These are phyloP conservation scores for Serendipita vermifera DNA, from an alignment of 768 basidiomycete species.

Conservation along the genomic window DNA sequence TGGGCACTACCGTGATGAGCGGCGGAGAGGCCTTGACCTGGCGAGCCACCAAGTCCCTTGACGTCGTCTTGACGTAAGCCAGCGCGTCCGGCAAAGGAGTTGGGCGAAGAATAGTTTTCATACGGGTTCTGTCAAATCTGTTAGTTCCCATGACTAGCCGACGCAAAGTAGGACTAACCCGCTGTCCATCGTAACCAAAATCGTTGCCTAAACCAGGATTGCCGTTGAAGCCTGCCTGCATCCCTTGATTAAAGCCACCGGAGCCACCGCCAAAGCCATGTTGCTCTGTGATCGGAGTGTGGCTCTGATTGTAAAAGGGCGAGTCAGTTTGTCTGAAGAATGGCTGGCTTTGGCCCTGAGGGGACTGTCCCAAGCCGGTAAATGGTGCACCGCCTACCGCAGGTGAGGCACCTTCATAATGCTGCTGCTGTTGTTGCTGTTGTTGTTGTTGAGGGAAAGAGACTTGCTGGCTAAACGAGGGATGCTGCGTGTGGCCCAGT, in stretches of 20 bases:
- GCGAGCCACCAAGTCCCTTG: slow-evolving; percentile 26
- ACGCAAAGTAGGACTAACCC: slow-evolving; percentile 35
- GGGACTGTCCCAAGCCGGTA: background rate
- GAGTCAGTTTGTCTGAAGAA: slow-evolving; percentile 41
- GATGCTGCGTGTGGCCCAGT: background rate
- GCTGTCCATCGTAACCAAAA: slow-evolving; percentile 55
- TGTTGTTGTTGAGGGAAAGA: slow-evolving; percentile 25
- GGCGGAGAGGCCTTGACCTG: background rate
- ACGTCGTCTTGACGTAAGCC: slow-evolving; percentile 63
- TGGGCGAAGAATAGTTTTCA: slow-evolving; percentile 54
- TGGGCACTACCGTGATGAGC: background rate
- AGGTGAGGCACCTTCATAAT: slow-evolving; percentile 17
- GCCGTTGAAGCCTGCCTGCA: slow-evolving; percentile 23
- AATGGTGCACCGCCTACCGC: slow-evolving; percentile 16
- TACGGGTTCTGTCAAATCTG: slow-evolving; percentile 27
- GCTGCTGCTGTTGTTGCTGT: slow-evolving; percentile 24
- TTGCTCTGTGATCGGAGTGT: slow-evolving; percentile 62
- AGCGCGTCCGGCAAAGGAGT: slow-evolving; percentile 45
- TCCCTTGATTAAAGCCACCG: slow-evolving; percentile 45
- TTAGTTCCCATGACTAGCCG: slow-evolving; percentile 11
- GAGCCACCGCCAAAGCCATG: slow-evolving; percentile 6
- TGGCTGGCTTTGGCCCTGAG: background rate
- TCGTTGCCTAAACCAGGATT: slow-evolving; percentile 33
- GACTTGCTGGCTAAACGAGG: background rate
- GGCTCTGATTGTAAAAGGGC: slow-evolving; percentile 59